Evolutionary conservation across 148 eudicot genomes (phyloP).

Genomic region (Vaccinium macrocarpon): DNA sequence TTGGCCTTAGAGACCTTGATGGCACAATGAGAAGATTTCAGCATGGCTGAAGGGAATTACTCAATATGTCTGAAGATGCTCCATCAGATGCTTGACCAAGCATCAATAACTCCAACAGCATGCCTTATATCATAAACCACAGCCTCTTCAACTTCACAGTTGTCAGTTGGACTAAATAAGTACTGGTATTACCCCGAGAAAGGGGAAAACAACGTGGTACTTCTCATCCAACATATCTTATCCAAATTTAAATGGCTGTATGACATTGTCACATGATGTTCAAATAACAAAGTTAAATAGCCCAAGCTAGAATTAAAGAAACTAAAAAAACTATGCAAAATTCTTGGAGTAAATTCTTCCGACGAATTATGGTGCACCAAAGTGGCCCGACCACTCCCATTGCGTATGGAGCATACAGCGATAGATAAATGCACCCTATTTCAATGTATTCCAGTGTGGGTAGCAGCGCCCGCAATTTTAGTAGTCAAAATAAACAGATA

Average conservation of each 20-base stretch:
- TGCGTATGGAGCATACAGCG: background rate
- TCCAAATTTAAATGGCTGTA: background rate
- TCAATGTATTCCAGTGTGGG: background rate
- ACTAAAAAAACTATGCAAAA: background rate
- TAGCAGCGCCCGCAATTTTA: background rate
- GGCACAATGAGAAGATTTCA: background rate
- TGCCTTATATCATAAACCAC: no score
- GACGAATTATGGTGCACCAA: background rate
- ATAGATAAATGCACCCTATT: background rate
- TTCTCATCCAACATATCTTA: background rate
- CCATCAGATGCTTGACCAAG: background rate
- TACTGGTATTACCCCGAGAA: no score
- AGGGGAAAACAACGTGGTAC: background rate
- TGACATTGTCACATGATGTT: background rate
- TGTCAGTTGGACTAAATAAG: no score
- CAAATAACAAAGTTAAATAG: background rate
- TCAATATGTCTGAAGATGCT: background rate
- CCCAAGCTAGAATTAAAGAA: background rate
- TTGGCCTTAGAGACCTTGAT: background rate
- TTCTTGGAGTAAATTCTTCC: background rate
- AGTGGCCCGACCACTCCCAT: background rate
- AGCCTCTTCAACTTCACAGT: no score
- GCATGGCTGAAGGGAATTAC: background rate
- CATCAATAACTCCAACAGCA: no score
- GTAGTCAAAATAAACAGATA: background rate